Evolutionary conservation across 1,284 basidiomycete genomes (phyloP), one percentile per base, ranked within the genome.

Genomic region (Pisolithus thermaeus): DNA sequence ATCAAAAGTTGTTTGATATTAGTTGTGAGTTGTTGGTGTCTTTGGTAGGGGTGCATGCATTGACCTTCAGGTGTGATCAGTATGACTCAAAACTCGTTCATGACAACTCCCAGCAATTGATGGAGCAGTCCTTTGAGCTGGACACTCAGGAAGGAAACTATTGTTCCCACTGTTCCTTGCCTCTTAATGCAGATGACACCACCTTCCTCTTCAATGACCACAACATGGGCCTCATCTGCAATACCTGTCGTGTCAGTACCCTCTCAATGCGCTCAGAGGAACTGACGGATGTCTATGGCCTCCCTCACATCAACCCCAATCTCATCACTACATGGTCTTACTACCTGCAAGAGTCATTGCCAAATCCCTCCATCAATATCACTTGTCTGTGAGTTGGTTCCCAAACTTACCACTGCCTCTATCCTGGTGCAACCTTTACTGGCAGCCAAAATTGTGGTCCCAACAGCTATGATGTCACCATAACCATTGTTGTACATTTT

Each of bases 401-500:
- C 16, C 79, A 82, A 59, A 79, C 79, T 3, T 83, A 89, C 64
- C 85, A 90, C 54, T 91, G 88, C 63, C 75, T 94, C 7, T 89
- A 90, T 67, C 84, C 90, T 43, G 90, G 90, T 3, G 83, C 86
- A 27, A 74, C 78, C 18, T 92, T 92, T 66, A 76, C 79, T 56
- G 90, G 90, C 4, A 89, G 85, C 1, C 90, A 92, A 70, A 89
- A 89, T 68, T 87, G 84, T 56, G 91, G 90, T 3, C 77, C 87
- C 56, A 90, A 85, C 64, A 85, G 83, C 59, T 92, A 93, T 72
- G 87, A 91, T 56, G 91, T 93, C 38, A 83, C 80, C 59, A 87
- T 93, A 52, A 84, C 81, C 50, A 84, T 93, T 49, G 78, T 90
- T 62, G 87, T 89, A 69, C 63, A 85, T 81, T 50, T 52, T 49